Conservation (phyloP, 768 basidiomycete species). For the Mycena alexandri region DNA sequence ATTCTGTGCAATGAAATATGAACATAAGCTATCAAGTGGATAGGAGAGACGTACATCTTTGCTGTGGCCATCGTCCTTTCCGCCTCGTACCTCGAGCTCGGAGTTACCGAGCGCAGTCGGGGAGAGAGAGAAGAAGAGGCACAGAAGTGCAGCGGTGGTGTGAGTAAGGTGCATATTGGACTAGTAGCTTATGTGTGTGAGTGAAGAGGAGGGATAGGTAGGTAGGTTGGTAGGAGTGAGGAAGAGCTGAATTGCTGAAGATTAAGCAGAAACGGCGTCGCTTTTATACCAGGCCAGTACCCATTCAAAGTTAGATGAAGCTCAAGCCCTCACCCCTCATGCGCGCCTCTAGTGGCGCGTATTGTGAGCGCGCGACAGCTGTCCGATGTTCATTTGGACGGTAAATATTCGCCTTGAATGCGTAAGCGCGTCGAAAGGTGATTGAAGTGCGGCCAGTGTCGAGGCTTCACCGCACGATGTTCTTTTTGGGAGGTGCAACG, state of each 20-base stretch:
- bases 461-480: too few species aligned
- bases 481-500: too few species aligned
- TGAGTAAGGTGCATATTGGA: not conserved
- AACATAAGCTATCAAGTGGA: not conserved
- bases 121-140: conserved; percentile 20
- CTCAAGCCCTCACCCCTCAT: not conserved
- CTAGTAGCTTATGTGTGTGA: not conserved
- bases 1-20: not conserved
- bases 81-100: not conserved
- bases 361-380: not conserved
- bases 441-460: too few species aligned
- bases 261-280: not conserved
- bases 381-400: not conserved
- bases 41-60: not conserved
- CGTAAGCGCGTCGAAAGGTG: not conserved
- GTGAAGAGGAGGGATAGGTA: not conserved
- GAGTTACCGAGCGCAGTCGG: conserved; percentile 8
- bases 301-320: conserved; percentile 13
- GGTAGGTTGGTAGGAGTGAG: conserved; percentile 1
- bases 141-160: not conserved
- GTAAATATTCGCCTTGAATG: not conserved
- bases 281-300: conserved; percentile 2
- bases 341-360: not conserved
- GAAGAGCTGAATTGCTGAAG: conserved; percentile 24
- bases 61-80: conserved; percentile 1